These are phyloP conservation scores for Curvularia lunata DNA, from an alignment of 2,329 filamentous ascomycete genomes.

Conservation along the genomic window DNA sequence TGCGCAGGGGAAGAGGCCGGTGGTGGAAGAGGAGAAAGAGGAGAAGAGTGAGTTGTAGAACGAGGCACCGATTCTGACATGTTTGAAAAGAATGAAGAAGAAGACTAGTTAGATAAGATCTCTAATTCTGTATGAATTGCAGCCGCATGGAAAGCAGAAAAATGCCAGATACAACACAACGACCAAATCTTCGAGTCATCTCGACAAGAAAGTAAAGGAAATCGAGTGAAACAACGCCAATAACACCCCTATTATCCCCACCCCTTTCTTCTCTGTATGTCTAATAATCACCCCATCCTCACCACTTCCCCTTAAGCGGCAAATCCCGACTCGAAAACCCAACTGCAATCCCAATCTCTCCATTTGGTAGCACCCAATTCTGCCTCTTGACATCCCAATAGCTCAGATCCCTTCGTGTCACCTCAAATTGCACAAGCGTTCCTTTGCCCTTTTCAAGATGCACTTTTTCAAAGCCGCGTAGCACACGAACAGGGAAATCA, in stretches of 20 bases:
- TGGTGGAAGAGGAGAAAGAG: conserved; percentile 12
- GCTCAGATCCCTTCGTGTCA: conserved; percentile 52
- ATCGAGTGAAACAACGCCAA: neutral
- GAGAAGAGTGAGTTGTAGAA: conserved; percentile 36
- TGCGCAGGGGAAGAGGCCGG: conserved; percentile 57
- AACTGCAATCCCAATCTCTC: conserved; percentile 38
- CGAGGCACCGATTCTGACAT: too few relatives aligned
- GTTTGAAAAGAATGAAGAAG: too few relatives aligned
- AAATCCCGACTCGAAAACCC: conserved; percentile 47
- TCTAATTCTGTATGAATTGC: neutral
- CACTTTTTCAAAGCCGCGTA: conserved; percentile 55
- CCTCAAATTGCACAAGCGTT: conserved; percentile 43
- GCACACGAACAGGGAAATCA: conserved; percentile 61
- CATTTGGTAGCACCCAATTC: conserved; percentile 51
- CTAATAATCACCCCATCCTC: neutral
- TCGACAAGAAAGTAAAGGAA: neutral
- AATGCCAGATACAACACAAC: neutral
- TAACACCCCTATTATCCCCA: neutral
- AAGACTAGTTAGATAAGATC: neutral
- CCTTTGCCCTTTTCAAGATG: conserved; percentile 34
- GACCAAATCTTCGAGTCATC: neutral
- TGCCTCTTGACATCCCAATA: conserved; percentile 50
- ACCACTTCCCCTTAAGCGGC: conserved; percentile 42
- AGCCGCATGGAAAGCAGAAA: neutral
- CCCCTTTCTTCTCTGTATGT: conserved; percentile 8